phyloP scores from a whole-genome alignment of 106 monocot species.

The Dioscorea zingiberensis region DNA sequence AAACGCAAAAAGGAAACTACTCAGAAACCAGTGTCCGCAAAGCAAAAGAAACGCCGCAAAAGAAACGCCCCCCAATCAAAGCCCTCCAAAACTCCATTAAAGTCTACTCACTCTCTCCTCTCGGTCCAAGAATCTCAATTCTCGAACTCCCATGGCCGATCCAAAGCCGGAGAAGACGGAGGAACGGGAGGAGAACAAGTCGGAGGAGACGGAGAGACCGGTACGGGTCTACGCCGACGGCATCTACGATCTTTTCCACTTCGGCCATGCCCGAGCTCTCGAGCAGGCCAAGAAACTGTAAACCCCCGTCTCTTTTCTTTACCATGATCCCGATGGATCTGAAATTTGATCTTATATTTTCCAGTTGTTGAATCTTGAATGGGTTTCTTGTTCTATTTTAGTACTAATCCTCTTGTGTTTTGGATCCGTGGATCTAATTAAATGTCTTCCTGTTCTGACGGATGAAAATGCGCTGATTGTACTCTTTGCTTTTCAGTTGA shows the following conservation, averaged over 20 bases:
- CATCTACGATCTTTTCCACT: conserved; percentile 74
- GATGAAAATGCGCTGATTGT: no score
- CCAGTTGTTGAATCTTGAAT: neutral
- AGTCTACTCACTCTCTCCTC: no score
- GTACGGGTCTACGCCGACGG: conserved; percentile 64
- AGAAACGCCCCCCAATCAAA: no score
- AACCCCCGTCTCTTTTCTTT: neutral
- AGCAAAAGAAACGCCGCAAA: no score
- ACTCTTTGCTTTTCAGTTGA: no score
- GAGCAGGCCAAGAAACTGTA: conserved; percentile 65
- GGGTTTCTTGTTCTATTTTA: neutral
- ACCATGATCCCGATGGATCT: neutral
- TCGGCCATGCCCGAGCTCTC: conserved; percentile 62
- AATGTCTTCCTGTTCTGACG: no score
- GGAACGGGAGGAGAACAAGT: neutral
- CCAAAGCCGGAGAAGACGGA: conserved; percentile 2
- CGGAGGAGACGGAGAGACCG: conserved; percentile 19
- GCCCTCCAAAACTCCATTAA: no score
- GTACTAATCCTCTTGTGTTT: neutral
- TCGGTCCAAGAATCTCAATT: neutral
- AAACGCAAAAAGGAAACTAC: no score
- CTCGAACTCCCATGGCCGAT: conserved; percentile 1
- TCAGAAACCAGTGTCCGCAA: no score
- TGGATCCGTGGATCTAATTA: neutral
- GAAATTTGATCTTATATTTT: neutral